Evolutionary conservation across 164 flowering plant genomes (phyloP), one percentile per base, ranked within the genome.

Genomic region (Amborella trichopoda): DNA sequence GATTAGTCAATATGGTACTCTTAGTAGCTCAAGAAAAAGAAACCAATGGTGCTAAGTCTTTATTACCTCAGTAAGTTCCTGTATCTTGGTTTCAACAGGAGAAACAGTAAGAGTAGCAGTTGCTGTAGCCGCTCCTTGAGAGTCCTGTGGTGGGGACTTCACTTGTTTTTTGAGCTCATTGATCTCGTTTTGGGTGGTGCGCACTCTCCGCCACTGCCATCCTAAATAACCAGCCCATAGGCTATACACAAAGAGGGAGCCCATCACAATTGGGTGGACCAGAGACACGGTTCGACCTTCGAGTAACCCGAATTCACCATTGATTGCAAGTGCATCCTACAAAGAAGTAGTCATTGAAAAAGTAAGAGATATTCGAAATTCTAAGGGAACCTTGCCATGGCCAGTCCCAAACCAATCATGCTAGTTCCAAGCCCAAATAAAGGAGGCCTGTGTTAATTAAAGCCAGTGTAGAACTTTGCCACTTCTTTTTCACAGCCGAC

Each of bases 201-300:
- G 50, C 2, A 83, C 86, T n/a, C 95, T 59, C 48, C 95, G 62
- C 98, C 98, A 90, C 55, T 90, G 95, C 97, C 97, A 90, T 1
- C 97, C 97, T 40, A 90, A 56, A 61, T 81, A 86, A 3, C 95
- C 95, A 22, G 89, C 78, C 72, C 77, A 86, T 56, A 90, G 48
- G 2, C 95, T 90, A 62, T 79, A 79, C n/a, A 70, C 26, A 61
- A 90, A 86, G 58, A 90, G 60, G 6, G 82, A 47, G 23, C 71
- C 68, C 95, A 90, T 79, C 27, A 71, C 91, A 19, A 71, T 5
- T 2, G 98, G 98, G 58, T 90, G 95, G 11, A 86, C 40, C 10
- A 90, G 73, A 0, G 98, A 79, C 21, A 76, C 61, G 2, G 78
- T 55, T 43, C 95, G 70, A 9, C 97, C 97, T 54, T 90, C 95